phyloP scores from a whole-genome alignment of 306 rosid genomes.

The Malus fusca region DNA sequence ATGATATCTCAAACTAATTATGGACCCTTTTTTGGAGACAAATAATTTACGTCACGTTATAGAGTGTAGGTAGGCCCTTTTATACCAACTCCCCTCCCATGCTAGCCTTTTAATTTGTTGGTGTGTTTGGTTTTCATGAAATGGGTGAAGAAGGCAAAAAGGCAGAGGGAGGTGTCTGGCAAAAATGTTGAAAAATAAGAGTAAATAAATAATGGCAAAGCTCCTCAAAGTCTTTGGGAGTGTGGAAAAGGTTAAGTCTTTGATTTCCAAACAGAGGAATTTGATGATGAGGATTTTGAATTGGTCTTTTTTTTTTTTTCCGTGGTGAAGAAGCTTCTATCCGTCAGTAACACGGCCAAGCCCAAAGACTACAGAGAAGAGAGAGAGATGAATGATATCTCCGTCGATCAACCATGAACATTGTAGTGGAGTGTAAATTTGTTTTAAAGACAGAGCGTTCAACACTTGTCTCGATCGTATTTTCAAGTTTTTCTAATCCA shows the following conservation, averaged over 20 bases:
- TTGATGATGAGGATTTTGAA: background rate
- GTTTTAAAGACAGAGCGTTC: too few species aligned
- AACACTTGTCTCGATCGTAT: too few species aligned
- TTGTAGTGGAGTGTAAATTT: too few species aligned
- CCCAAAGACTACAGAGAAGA: background rate
- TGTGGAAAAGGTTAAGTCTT: background rate
- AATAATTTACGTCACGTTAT: too few species aligned
- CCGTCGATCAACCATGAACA: too few species aligned
- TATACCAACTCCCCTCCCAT: too few species aligned
- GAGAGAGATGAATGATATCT: background rate
- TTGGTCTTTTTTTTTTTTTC: background rate
- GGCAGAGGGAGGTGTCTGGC: background rate
- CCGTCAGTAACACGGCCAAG: slow-evolving; percentile 3
- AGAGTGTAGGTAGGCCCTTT: too few species aligned
- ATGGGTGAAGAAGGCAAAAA: background rate
- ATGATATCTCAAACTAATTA: too few species aligned
- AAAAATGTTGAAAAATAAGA: background rate
- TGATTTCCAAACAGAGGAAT: background rate
- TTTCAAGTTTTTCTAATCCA: too few species aligned
- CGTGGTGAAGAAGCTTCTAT: slow-evolving; percentile 4
- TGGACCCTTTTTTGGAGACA: too few species aligned
- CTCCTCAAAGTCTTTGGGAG: background rate
- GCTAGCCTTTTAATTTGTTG: background rate
- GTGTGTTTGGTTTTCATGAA: background rate
- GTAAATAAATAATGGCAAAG: background rate